Percentiles rank a stretch among this genome's conserved stretches.
phyloP scores from a whole-genome alignment of 23 red algal species.

The Cyanidioschyzon merolae region DNA sequence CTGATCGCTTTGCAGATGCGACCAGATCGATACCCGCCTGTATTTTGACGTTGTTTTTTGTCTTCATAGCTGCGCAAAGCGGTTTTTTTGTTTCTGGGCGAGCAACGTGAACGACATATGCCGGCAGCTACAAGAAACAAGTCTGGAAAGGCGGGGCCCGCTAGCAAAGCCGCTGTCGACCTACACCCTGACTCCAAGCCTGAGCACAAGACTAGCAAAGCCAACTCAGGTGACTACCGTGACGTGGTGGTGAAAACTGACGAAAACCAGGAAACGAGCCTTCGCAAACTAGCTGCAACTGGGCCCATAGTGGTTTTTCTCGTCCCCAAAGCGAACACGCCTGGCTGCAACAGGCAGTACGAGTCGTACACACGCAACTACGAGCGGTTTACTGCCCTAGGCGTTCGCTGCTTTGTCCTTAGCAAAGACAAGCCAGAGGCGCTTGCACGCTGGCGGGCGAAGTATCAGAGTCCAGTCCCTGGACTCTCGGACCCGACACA shows the following conservation, averaged over 20 bases:
- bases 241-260: not conserved
- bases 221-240: not conserved
- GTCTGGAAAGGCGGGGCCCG: not conserved
- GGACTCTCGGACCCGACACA: not conserved
- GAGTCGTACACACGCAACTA: not conserved
- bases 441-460: constrained; percentile 8
- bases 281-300: not conserved
- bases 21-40: too few relatives aligned
- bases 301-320: constrained; percentile 6
- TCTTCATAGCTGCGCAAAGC: too few relatives aligned
- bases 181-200: not conserved
- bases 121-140: not conserved
- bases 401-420: constrained; percentile 14
- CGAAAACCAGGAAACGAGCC: not conserved
- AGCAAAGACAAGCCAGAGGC: constrained; percentile 17
- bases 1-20: too few relatives aligned
- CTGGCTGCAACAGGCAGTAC: constrained; percentile 14
- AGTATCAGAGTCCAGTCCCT: not conserved
- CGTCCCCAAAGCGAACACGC: constrained; percentile 13
- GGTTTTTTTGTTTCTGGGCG: too few relatives aligned
- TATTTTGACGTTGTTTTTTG: too few relatives aligned
- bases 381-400: not conserved
- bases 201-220: not conserved
- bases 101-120: too few relatives aligned
- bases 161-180: not conserved